phyloP scores from a whole-genome alignment of 371 early-diverging fungal genomes.

The Mucor velutinosus region DNA sequence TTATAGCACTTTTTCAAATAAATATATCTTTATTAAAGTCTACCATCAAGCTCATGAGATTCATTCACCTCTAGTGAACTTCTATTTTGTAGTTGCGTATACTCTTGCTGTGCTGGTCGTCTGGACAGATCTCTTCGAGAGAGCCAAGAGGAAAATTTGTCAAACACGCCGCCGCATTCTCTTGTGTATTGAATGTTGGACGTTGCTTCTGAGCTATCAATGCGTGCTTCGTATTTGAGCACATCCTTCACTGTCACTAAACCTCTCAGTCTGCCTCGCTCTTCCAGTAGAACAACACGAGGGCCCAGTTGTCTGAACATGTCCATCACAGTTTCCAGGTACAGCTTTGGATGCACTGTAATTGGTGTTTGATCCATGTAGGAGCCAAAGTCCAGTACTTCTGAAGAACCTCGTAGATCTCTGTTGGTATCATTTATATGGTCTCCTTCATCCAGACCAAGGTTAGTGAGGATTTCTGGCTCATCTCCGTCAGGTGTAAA shows the following conservation, averaged over 20 bases:
- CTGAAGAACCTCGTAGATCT: constrained; percentile 44
- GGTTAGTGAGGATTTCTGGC: constrained; percentile 25
- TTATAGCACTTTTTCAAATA: neutral
- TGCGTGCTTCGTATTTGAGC: constrained; percentile 64
- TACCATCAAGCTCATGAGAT: constrained; percentile 22
- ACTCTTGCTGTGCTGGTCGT: constrained; percentile 12
- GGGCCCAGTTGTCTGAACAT: constrained; percentile 93
- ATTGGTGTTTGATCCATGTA: constrained; percentile 89
- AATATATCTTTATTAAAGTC: constrained; percentile 4
- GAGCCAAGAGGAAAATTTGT: constrained; percentile 21
- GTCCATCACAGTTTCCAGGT: constrained; percentile 88
- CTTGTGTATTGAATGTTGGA: neutral
- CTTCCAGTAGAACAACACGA: constrained; percentile 72
- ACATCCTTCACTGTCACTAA: constrained; percentile 82
- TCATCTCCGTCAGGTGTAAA: constrained; percentile 54
- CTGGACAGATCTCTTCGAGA: neutral
- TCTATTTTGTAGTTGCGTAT: constrained; percentile 25
- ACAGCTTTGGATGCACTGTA: constrained; percentile 76
- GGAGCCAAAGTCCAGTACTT: constrained; percentile 68
- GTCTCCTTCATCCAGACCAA: constrained; percentile 10
- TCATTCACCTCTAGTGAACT: constrained; percentile 24
- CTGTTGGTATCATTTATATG: constrained; percentile 10
- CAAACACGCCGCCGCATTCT: constrained; percentile 22
- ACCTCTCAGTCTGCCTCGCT: constrained; percentile 69
- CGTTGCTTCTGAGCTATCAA: constrained; percentile 35